Evolutionary conservation across 1,284 basidiomycete species (phyloP).

Genomic region (Austropuccinia psidii): DNA sequence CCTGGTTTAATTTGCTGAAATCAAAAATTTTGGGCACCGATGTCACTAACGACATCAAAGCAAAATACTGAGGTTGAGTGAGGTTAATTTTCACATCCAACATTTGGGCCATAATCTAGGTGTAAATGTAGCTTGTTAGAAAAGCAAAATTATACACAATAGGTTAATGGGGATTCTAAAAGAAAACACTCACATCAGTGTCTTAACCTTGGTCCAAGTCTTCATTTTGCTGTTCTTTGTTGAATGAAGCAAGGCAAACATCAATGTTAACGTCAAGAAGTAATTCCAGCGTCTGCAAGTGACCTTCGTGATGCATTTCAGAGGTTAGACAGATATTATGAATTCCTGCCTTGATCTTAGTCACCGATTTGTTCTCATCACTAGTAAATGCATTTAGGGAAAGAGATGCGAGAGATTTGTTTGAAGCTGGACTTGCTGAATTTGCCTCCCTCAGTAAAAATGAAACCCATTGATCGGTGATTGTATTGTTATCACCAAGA

Average conservation of each 20-base stretch:
- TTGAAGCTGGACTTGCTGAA: background rate
- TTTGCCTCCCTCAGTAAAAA: conserved; percentile 35
- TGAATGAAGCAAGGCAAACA: conserved; percentile 62
- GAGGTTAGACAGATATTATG: conserved; percentile 77
- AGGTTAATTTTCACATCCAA: conserved; percentile 84
- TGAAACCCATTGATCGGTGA: conserved; percentile 37
- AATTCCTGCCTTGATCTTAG: conserved; percentile 65
- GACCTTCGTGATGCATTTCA: conserved; percentile 53
- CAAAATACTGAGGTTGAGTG: conserved; percentile 79
- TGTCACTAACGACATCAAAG: conserved; percentile 64
- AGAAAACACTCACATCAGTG: no score
- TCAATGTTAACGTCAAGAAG: conserved; percentile 82
- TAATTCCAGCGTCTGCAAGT: conserved; percentile 62
- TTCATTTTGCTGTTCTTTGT: no score
- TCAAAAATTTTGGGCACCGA: conserved; percentile 64
- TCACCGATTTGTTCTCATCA: conserved; percentile 54
- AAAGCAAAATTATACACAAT: no score
- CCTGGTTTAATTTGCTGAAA: conserved; percentile 41
- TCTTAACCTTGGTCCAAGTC: conserved; percentile 42
- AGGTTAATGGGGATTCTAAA: no score
- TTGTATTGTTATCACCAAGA: conserved; percentile 34
- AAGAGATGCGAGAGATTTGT: background rate
- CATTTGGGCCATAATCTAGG: conserved; percentile 63
- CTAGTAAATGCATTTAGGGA: conserved; percentile 63
- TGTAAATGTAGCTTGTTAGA: no score